Evolutionary conservation across 495 filamentous ascomycete species (phyloP), one percentile per base, ranked within the genome.

Genomic region (Aspergillus nanangensis): DNA sequence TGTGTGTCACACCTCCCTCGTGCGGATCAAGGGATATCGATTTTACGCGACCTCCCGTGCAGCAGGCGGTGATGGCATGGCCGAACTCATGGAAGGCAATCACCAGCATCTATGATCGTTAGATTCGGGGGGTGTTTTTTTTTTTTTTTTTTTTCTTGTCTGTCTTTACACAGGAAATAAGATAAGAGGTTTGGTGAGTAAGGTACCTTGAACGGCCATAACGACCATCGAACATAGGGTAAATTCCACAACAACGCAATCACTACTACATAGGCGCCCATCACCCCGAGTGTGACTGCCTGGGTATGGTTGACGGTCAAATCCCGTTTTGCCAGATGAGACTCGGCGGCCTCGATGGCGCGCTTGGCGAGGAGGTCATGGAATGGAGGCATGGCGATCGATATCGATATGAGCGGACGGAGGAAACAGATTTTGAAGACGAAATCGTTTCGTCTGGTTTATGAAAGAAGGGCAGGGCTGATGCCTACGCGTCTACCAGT

Each of bases 151-250:
- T n/a, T n/a, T n/a, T n/a, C n/a, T n/a, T n/a, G n/a, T n/a, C n/a
- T n/a, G n/a, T n/a, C n/a, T n/a, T n/a, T n/a, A n/a, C n/a, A n/a
- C n/a, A n/a, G n/a, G n/a, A n/a, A n/a, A n/a, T n/a, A n/a, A n/a
- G n/a, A n/a, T n/a, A n/a, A n/a, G n/a, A n/a, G n/a, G n/a, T n/a
- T n/a, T n/a, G n/a, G n/a, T n/a, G n/a, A n/a, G n/a, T n/a, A n/a
- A n/a, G n/a, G n/a, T n/a, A 87, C 84, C 69, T 90, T 90, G 72
- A 90, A 90, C n/a, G 86, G 86, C 85, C 85, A 90, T 15, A 90
- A 63, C 0, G 78, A 72, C 73, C 74, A 86, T 14, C 81, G 75
- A 14, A 90, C 61, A 57, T 90, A 89, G 1, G 86, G 86, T 8
- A 89, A 45, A 60, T 90, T 90, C 86, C 86, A 90, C 5, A 90